Evolutionary conservation across 176 grass and related monocot genomes (phyloP).

Genomic region (Melocanna baccifera): DNA sequence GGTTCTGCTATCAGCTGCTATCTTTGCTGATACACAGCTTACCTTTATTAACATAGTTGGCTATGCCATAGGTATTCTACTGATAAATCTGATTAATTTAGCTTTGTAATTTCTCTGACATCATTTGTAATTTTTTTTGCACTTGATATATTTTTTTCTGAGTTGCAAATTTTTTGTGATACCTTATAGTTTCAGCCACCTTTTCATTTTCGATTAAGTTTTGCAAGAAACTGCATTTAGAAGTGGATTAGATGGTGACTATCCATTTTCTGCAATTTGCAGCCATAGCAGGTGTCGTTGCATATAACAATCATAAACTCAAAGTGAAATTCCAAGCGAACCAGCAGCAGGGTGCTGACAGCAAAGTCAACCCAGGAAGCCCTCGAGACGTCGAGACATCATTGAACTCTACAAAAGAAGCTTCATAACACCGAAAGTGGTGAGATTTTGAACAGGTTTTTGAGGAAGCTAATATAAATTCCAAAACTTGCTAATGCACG

Average conservation of each 20-base stretch:
- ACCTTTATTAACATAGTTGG: constrained; percentile 91
- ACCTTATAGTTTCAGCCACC: neutral
- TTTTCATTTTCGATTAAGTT: neutral
- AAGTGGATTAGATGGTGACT: constrained; percentile 14
- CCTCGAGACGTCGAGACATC: constrained; percentile 43
- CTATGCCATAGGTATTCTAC: constrained; percentile 89
- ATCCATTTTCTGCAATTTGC: constrained; percentile 31
- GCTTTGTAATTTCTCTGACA: neutral
- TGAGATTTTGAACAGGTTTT: constrained; percentile 12
- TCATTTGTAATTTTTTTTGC: neutral
- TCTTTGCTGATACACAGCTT: constrained; percentile 92
- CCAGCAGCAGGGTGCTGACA: constrained; percentile 33
- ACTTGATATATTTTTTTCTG: neutral
- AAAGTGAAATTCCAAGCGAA: constrained; percentile 51
- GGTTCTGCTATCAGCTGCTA: constrained; percentile 82
- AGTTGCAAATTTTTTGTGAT: neutral
- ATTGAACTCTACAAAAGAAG: constrained; percentile 50
- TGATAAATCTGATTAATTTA: constrained; percentile 22
- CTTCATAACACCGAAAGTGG: constrained; percentile 27
- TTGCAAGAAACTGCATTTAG: neutral
- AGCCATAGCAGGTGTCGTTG: constrained; percentile 94
- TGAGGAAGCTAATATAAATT: constrained; percentile 30
- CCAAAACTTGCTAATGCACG: neutral
- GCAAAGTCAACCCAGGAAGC: constrained; percentile 39
- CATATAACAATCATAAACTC: constrained; percentile 93